These are phyloP conservation scores for Elaeis guineensis DNA, from an alignment of 176 grass and related monocot species.

Conservation along the genomic window DNA sequence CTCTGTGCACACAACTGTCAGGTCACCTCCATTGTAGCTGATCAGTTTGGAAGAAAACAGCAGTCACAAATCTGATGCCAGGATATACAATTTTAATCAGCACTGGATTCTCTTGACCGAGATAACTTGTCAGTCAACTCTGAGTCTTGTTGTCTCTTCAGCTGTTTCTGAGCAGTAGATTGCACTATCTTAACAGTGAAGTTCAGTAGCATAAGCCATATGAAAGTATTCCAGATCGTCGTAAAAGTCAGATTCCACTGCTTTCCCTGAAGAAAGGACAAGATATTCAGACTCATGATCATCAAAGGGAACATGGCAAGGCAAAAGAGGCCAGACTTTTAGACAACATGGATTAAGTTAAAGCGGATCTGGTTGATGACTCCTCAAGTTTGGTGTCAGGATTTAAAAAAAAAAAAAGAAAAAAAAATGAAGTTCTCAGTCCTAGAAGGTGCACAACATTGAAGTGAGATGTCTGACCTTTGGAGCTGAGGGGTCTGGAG, in stretches of 20 bases:
- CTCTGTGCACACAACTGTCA: too few species aligned
- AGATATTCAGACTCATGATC: neutral
- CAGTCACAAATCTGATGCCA: too few species aligned
- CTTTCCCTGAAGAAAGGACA: slow-evolving; percentile 40
- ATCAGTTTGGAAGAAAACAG: too few species aligned
- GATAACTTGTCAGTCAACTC: slow-evolving; percentile 49
- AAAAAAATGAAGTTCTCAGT: too few species aligned
- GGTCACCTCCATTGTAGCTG: too few species aligned
- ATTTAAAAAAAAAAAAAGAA: too few species aligned
- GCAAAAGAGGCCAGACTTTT: too few species aligned
- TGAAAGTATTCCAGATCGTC: slow-evolving; percentile 75
- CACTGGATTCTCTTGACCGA: neutral
- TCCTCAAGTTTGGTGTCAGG: too few species aligned
- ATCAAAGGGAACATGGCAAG: too few species aligned
- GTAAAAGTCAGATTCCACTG: slow-evolving; percentile 66
- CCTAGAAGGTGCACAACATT: too few species aligned
- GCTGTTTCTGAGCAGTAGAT: slow-evolving; percentile 67
- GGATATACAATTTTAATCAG: neutral
- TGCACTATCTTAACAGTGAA: slow-evolving; percentile 82
- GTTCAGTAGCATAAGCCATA: slow-evolving; percentile 76
- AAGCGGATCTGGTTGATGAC: too few species aligned
- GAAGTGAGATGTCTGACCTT: slow-evolving; percentile 31
- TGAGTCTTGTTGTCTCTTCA: slow-evolving; percentile 57
- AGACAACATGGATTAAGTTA: too few species aligned
- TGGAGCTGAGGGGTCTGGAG: slow-evolving; percentile 23